A percentile compares a stretch with the other conserved stretches of the same genome.
phyloP scores from a whole-genome alignment of 805 yeast genomes.

The Brettanomyces custersianus region DNA sequence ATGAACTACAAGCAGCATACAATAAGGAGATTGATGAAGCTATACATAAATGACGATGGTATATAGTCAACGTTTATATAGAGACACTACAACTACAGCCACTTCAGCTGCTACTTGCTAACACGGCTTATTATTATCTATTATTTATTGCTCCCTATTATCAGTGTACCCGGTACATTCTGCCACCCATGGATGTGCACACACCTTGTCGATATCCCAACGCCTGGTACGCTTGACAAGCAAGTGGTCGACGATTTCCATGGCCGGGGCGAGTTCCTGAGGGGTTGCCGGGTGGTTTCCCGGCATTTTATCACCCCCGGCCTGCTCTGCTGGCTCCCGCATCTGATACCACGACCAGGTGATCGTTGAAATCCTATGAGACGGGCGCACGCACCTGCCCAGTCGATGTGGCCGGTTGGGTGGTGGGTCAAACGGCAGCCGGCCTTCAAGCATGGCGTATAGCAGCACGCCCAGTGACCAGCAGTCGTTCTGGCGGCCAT shows the following conservation, averaged over 20 bases:
- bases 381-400: constrained; percentile 47
- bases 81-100: too few species aligned
- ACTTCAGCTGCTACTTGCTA: too few species aligned
- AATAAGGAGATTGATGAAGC: constrained; percentile 3
- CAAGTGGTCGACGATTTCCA: constrained; percentile 39
- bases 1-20: constrained; percentile 11
- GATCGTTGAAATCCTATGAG: constrained; percentile 85
- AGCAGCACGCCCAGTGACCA: constrained; percentile 96
- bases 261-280: constrained; percentile 31
- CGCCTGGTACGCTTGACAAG: constrained; percentile 42
- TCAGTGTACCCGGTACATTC: too few species aligned
- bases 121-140: too few species aligned
- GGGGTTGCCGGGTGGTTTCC: too few species aligned
- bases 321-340: too few species aligned
- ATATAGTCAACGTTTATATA: too few species aligned
- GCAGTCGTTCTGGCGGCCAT: constrained; percentile 83
- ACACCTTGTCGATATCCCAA: constrained; percentile 25
- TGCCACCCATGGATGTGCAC: constrained; percentile 3
- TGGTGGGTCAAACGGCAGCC: constrained; percentile 88
- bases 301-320: too few species aligned
- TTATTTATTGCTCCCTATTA: too few species aligned
- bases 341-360: constrained; percentile 80
- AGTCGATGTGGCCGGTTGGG: constrained; percentile 41
- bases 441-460: constrained; percentile 72
- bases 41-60: too few species aligned